Conservation (phyloP, 192 early-diverging fungal species). For the Oehlia diaphana region DNA sequence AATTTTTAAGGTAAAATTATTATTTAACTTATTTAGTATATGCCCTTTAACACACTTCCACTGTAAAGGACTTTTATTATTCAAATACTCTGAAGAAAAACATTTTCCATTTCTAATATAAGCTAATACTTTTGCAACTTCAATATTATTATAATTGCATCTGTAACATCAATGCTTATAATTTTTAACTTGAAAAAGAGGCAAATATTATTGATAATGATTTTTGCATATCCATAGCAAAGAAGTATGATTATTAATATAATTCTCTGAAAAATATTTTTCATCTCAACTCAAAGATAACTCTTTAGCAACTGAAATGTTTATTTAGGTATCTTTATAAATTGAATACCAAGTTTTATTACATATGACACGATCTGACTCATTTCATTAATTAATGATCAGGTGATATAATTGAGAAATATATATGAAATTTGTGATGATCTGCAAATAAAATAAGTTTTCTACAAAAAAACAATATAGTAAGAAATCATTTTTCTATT, state of each 20-base stretch:
- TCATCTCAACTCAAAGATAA: conserved; percentile 6
- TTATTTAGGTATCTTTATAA: conserved; percentile 7
- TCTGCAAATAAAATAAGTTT: too few species aligned
- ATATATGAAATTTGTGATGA: too few species aligned
- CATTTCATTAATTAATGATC: too few species aligned
- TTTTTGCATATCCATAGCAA: conserved; percentile 20
- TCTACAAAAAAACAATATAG: too few species aligned
- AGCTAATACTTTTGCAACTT: conserved; percentile 18
- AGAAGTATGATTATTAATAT: conserved; percentile 8
- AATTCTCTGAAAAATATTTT: conserved; percentile 16
- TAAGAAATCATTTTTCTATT: too few species aligned
- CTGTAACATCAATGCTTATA: background rate
- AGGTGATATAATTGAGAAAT: too few species aligned
- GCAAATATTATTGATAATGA: background rate
- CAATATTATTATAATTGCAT: conserved; percentile 21
- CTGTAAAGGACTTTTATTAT: conserved; percentile 4
- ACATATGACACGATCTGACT: too few species aligned
- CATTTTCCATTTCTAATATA: conserved; percentile 18
- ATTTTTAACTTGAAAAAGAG: background rate
- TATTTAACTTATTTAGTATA: too few species aligned
- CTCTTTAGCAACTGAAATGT: conserved; percentile 19
- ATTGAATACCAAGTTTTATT: conserved; percentile 12
- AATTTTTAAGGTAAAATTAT: too few species aligned
- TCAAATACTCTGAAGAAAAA: conserved; percentile 13
- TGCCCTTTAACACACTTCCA: conserved; percentile 13